phyloP scores from a whole-genome alignment of 805 yeast genomes.

The Ogataea siamensis region DNA sequence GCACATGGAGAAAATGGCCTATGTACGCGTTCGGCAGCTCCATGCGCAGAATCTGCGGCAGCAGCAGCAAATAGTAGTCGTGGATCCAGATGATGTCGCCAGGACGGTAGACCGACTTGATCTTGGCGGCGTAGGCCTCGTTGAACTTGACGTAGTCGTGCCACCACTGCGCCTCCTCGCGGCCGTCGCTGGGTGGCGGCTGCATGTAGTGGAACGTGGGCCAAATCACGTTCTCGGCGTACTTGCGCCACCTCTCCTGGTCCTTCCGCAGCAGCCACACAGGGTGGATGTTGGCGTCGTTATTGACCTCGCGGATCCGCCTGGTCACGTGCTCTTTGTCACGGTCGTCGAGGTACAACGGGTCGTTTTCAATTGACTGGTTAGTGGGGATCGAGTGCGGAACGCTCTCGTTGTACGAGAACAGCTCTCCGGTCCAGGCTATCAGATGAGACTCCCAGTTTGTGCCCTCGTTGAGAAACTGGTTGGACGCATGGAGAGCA shows the following conservation, averaged over 20 bases:
- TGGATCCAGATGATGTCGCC: constrained; percentile 95
- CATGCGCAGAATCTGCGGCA: constrained; percentile 83
- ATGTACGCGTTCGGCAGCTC: constrained; percentile 69
- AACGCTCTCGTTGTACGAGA: constrained; percentile 26
- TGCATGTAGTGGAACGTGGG: constrained; percentile 93
- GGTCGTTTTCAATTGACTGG: constrained; percentile 48
- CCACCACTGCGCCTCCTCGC: constrained; percentile 72
- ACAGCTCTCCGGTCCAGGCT: constrained; percentile 95
- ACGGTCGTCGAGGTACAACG: constrained; percentile 53
- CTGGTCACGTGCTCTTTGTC: constrained; percentile 53
- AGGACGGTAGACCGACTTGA: constrained; percentile 68
- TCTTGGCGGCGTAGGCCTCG: constrained; percentile 82
- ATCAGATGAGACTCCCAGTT: constrained; percentile 86
- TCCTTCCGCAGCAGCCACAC: constrained; percentile 83
- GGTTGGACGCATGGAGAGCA: constrained; percentile 75
- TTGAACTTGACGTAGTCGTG: constrained; percentile 86
- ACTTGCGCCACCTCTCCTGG: constrained; percentile 81
- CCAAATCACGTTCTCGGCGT: constrained; percentile 91
- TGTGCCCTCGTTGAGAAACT: constrained; percentile 58
- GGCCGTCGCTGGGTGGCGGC: constrained; percentile 67
- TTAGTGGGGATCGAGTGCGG: constrained; percentile 28
- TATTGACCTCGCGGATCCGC: constrained; percentile 45
- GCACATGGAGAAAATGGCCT: constrained; percentile 80
- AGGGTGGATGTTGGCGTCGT: constrained; percentile 65
- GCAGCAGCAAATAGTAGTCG: constrained; percentile 77